These are phyloP conservation scores for Verticillium longisporum DNA, from an alignment of 2,329 filamentous ascomycete species.

Conservation along the genomic window DNA sequence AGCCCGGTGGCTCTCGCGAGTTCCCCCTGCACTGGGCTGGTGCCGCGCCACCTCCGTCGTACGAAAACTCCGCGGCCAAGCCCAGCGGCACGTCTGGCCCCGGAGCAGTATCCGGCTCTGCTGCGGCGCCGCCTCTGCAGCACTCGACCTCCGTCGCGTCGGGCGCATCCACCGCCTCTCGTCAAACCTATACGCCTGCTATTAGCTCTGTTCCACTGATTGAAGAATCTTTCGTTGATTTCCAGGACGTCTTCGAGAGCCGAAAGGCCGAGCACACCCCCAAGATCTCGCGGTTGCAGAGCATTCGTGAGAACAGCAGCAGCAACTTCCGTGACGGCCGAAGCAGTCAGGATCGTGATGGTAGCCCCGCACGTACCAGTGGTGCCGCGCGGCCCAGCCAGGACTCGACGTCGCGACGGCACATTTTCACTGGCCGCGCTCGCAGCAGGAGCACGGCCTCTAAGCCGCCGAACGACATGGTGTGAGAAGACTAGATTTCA, in stretches of 20 bases:
- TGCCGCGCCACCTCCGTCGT: conserved; percentile 25
- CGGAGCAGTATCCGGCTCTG: conserved; percentile 4
- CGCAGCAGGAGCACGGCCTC: background rate
- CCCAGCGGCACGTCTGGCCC: conserved; percentile 9
- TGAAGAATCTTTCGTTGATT: conserved; percentile 28
- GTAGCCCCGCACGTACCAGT: background rate
- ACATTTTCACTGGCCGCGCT: background rate
- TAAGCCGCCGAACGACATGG: background rate
- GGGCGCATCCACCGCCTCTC: conserved; percentile 12
- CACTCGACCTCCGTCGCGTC: conserved; percentile 19
- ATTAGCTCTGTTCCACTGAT: conserved; percentile 14
- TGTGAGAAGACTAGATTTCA: background rate
- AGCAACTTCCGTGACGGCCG: background rate
- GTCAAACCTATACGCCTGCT: conserved; percentile 7
- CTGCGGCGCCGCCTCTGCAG: conserved; percentile 9
- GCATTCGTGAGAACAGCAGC: conserved; percentile 9
- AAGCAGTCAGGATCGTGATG: background rate
- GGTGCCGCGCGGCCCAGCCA: background rate
- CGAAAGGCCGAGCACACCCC: conserved; percentile 28
- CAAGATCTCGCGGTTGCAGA: conserved; percentile 13
- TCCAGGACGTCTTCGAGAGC: conserved; percentile 38
- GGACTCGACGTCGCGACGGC: background rate
- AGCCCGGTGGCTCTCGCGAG: conserved; percentile 63
- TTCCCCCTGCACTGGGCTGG: conserved; percentile 54
- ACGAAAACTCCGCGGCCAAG: conserved; percentile 16